phyloP scores from a whole-genome alignment of 176 grass and related monocot species.

The Pontederia crassipes region DNA sequence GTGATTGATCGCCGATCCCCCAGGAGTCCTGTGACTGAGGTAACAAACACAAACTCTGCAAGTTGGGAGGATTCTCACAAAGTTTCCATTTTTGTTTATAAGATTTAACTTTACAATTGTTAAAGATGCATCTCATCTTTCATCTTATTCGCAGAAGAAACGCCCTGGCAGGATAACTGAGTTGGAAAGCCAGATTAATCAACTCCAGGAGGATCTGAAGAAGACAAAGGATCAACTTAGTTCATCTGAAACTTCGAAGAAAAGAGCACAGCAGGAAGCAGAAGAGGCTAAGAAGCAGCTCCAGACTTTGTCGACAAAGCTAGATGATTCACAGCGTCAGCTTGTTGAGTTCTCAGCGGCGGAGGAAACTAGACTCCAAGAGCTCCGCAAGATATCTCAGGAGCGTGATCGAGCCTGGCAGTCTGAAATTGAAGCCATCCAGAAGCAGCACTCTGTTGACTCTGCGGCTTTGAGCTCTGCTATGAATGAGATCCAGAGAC shows the following conservation, averaged over 20 bases:
- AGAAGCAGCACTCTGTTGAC: conserved; percentile 71
- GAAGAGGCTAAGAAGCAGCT: conserved; percentile 65
- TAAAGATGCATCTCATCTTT: neutral
- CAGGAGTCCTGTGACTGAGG: conserved; percentile 78
- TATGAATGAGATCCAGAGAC: conserved; percentile 63
- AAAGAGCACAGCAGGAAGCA: conserved; percentile 52
- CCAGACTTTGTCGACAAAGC: conserved; percentile 28
- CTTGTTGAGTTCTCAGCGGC: conserved; percentile 45
- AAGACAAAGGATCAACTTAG: conserved; percentile 74
- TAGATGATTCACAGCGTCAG: conserved; percentile 45
- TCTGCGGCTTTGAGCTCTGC: conserved; percentile 30
- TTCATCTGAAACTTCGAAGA: conserved; percentile 55
- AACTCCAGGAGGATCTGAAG: conserved; percentile 81
- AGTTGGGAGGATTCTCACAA: neutral
- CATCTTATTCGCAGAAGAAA: conserved; percentile 47
- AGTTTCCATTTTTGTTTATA: too few relatives aligned
- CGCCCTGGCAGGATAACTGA: conserved; percentile 75
- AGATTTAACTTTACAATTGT: neutral
- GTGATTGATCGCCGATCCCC: conserved; percentile 61
- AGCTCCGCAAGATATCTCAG: conserved; percentile 71
- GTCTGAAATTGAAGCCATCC: conserved; percentile 64
- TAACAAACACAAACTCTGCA: conserved; percentile 12
- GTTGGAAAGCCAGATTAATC: conserved; percentile 55
- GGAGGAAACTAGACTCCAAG: conserved; percentile 62
- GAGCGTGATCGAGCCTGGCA: conserved; percentile 71